Evolutionary conservation across 164 flowering plant genomes (phyloP).

Genomic region (Umbilicus rupestris): DNA sequence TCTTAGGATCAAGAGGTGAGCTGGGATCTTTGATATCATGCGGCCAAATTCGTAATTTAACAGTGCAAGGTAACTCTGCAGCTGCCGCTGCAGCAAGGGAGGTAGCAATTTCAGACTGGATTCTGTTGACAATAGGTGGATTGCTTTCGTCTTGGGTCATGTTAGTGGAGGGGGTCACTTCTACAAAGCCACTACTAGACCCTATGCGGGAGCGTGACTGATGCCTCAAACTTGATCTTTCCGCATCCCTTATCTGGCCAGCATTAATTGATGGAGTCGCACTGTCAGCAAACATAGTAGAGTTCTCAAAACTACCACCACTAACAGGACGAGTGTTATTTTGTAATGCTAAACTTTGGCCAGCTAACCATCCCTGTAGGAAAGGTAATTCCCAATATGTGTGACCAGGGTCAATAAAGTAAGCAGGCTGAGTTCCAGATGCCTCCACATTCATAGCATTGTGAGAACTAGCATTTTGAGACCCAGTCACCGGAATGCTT

Average conservation of each 20-base stretch:
- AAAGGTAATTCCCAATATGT: conserved; percentile 79
- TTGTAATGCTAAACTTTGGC: conserved; percentile 68
- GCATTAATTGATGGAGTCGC: conserved; percentile 21
- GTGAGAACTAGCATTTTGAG: conserved; percentile 31
- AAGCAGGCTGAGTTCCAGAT: conserved; percentile 31
- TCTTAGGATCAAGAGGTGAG: conserved; percentile 52
- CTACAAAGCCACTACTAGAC: conserved; percentile 29
- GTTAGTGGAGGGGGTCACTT: conserved; percentile 24
- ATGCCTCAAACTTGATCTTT: conserved; percentile 44
- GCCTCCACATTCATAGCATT: conserved; percentile 41
- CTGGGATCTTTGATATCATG: conserved; percentile 80
- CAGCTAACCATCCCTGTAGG: conserved; percentile 87
- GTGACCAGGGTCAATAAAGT: conserved; percentile 42
- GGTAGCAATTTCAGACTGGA: conserved; percentile 67
- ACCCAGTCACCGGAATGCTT: conserved; percentile 22
- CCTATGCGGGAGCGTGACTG: conserved; percentile 35
- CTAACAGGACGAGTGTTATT: conserved; percentile 25
- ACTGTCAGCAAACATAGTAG: conserved; percentile 21
- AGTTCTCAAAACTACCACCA: conserved; percentile 26
- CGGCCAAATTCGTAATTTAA: conserved; percentile 84
- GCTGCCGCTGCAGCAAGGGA: conserved; percentile 81
- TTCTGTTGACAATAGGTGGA: conserved; percentile 39
- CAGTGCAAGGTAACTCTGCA: conserved; percentile 94
- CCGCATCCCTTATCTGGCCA: conserved; percentile 27
- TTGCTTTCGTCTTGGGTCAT: conserved; percentile 32